Evolutionary conservation across 2,329 filamentous ascomycete species (phyloP), one percentile per base, ranked within the genome.

Genomic region (Fusarium sp.): DNA sequence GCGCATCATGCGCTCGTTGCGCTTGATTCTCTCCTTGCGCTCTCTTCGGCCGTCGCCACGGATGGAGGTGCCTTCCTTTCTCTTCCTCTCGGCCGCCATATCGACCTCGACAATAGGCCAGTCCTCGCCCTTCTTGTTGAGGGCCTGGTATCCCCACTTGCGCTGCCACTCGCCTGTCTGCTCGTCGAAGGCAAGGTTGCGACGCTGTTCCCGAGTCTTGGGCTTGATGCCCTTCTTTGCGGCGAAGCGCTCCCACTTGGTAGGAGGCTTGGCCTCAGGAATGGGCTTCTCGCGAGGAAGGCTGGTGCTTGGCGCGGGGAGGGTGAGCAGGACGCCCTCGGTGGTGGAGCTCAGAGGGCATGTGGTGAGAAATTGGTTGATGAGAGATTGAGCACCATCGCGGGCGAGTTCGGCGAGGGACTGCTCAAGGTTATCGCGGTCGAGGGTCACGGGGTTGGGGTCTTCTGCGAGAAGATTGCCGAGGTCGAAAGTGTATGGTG

Each of bases 211-310:
- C 72, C 92, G 89, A 72, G 89, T 92, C 88, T 94, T 97, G 82
- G 90, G 90, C 84, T 92, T 93, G 83, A 99, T 98, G 59, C 96
- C 96, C 87, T 98, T 97, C 89, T 97, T 97, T 81, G 90, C 92
- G 47, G 96, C 96, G 84, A 99, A 99, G 77, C 91, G 89, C 84
- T 97, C 91, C 96, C 96, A 99, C 81, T 94, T 97, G 63, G 95
- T 98, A 73, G 91, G 91, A 61, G 91, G 85, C 83, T 94, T 96
- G 73, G 90, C 87, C 59, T 89, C 87, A 2, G 96, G 96, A 11
- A 98, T 85, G 12, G 94, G 93, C 82, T 99, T 98, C 84, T 98
- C 94, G 74, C 96, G 92, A 25, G 96, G 96, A 6, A 98, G 86
- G 1, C 85, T 81, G 3, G 92, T 97, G 22, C 87, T 83, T 1